Conservation (phyloP, 2,329 filamentous ascomycete genomes). For the Talaromyces rugulosus region DNA sequence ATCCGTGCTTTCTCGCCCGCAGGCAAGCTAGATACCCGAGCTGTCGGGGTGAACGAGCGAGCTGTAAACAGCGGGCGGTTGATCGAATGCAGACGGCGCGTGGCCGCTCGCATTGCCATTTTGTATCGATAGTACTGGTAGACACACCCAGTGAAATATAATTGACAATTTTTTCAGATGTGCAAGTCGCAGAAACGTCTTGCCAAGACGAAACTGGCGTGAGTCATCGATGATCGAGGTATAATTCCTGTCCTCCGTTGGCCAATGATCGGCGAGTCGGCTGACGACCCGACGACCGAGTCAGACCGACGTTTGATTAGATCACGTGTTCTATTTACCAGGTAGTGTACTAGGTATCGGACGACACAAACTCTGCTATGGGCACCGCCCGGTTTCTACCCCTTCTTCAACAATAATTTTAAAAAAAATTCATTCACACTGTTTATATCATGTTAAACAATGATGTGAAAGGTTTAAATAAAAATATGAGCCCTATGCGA, state of each 20-base stretch:
- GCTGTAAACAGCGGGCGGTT: slow-evolving; percentile 23
- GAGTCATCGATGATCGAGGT: slow-evolving; percentile 7
- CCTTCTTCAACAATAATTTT: no score
- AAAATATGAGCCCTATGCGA: no score
- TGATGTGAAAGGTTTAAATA: no score
- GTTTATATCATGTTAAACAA: no score
- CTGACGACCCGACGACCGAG: no score
- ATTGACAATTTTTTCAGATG: background rate
- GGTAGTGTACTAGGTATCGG: no score
- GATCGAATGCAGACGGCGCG: slow-evolving; percentile 30
- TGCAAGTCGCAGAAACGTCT: background rate
- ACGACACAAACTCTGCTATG: no score
- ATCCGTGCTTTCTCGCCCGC: slow-evolving; percentile 22
- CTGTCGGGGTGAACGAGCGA: slow-evolving; percentile 26
- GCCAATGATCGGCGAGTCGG: slow-evolving; percentile 8
- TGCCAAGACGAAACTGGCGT: background rate
- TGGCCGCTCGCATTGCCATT: slow-evolving; percentile 31
- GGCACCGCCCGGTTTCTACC: no score
- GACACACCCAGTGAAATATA: background rate
- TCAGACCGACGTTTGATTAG: no score
- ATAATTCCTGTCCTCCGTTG: slow-evolving; percentile 3
- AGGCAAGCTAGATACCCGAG: slow-evolving; percentile 20
- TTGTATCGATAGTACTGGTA: slow-evolving; percentile 13
- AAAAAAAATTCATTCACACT: no score
- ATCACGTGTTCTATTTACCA: no score